These are phyloP conservation scores for Peltaster fructicola DNA, from an alignment of 2,329 filamentous ascomycete genomes.

Conservation along the genomic window DNA sequence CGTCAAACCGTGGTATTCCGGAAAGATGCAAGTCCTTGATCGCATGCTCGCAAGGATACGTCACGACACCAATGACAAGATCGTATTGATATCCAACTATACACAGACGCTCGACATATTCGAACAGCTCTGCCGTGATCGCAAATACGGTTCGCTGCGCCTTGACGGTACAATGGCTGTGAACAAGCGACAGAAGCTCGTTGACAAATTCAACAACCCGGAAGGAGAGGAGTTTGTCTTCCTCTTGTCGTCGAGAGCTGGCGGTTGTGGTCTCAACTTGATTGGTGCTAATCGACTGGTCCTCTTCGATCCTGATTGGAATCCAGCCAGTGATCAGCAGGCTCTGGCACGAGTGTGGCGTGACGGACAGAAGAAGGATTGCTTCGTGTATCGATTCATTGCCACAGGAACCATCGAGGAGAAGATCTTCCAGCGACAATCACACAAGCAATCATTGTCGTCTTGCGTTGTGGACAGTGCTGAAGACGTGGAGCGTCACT, in stretches of 20 bases:
- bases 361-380: conserved; percentile 97
- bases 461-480: conserved; percentile 92
- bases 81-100: conserved; percentile 97
- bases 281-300: conserved; percentile 90
- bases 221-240: conserved; percentile 83
- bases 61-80: conserved; percentile 95
- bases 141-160: conserved; percentile 69
- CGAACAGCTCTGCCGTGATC: conserved; percentile 70
- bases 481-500: conserved; percentile 93
- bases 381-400: conserved; percentile 99
- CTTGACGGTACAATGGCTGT: conserved; percentile 97
- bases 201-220: conserved; percentile 94
- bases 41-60: conserved; percentile 85
- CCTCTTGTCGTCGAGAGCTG: conserved; percentile 88
- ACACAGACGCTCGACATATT: conserved; percentile 93
- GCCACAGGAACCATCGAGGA: conserved; percentile 95
- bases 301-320: conserved; percentile 90
- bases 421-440: conserved; percentile 97
- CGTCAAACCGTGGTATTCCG: conserved; percentile 87
- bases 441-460: conserved; percentile 91
- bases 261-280: conserved; percentile 88
- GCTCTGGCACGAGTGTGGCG: conserved; percentile 94
- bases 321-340: conserved; percentile 92
- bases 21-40: conserved; percentile 96
- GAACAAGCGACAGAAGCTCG: conserved; percentile 88